A percentile compares a stretch with the other conserved stretches of the same genome.
Evolutionary conservation across 352 stramenopile species (phyloP).

Genomic region (Hyaloperonospora arabidopsidis): DNA sequence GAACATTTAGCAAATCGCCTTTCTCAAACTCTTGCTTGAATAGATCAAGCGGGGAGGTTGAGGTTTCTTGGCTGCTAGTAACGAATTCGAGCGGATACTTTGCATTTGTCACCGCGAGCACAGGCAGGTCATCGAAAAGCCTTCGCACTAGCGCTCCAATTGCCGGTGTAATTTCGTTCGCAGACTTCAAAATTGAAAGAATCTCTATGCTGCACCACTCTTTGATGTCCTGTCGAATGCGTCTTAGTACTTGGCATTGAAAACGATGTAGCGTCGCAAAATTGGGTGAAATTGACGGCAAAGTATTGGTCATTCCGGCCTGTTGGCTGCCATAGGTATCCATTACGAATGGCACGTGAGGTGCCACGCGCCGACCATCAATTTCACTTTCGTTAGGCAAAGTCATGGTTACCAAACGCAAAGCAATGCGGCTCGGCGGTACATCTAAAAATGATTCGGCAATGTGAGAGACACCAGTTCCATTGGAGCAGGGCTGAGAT

Average conservation of each 20-base stretch:
- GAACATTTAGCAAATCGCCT: slow-evolving; percentile 37
- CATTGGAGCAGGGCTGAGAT: slow-evolving; percentile 7
- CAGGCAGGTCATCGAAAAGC: slow-evolving; percentile 65
- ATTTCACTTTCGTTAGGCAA: slow-evolving; percentile 66
- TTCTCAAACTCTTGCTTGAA: slow-evolving; percentile 54
- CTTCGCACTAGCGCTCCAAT: slow-evolving; percentile 60
- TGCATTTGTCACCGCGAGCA: slow-evolving; percentile 46
- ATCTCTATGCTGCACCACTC: slow-evolving; percentile 83
- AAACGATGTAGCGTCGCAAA: slow-evolving; percentile 64
- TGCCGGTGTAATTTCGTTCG: slow-evolving; percentile 55
- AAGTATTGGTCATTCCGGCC: slow-evolving; percentile 9
- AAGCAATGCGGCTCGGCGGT: slow-evolving; percentile 38
- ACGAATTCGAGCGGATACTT: slow-evolving; percentile 74
- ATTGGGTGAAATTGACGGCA: slow-evolving; percentile 32
- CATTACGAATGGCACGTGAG: slow-evolving; percentile 53
- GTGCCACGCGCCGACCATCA: slow-evolving; percentile 28
- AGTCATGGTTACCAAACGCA: slow-evolving; percentile 72
- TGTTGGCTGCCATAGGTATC: slow-evolving; percentile 25
- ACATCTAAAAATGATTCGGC: slow-evolving; percentile 47
- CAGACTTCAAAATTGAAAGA: slow-evolving; percentile 59
- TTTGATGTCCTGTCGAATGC: slow-evolving; percentile 63
- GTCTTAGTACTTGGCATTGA: slow-evolving; percentile 63
- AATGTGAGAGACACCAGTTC: slow-evolving; percentile 34
- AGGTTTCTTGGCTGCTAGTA: slow-evolving; percentile 44
- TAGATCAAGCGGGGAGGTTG: slow-evolving; percentile 46